These are phyloP conservation scores for Quercus cerris DNA, from an alignment of 306 rosid genomes.

Conservation along the genomic window DNA sequence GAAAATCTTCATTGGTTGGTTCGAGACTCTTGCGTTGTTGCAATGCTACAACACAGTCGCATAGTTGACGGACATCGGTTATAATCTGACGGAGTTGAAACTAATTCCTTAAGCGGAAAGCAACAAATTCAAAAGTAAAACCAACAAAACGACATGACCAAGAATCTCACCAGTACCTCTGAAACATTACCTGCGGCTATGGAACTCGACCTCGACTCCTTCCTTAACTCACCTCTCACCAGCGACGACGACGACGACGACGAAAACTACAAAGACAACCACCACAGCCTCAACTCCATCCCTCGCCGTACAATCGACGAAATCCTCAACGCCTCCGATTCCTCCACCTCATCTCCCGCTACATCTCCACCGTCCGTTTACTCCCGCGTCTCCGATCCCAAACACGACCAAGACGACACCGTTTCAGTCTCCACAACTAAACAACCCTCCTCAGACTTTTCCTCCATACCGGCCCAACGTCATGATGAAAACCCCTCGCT, in stretches of 20 bases:
- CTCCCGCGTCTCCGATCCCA: constrained; percentile 16
- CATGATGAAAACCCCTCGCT: constrained; percentile 12
- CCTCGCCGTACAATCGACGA: constrained; percentile 80
- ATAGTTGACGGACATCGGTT: too few species aligned
- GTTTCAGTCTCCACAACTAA: constrained; percentile 7
- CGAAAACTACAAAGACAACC: not conserved
- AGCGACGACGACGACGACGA: constrained; percentile 31
- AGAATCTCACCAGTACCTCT: constrained; percentile 9
- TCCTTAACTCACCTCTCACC: constrained; percentile 51
- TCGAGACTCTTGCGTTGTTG: too few species aligned
- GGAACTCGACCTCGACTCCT: constrained; percentile 79
- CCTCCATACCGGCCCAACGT: not conserved
- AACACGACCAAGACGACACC: constrained; percentile 9
- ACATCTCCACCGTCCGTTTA: constrained; percentile 23
- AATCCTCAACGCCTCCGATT: constrained; percentile 78
- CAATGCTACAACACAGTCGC: too few species aligned
- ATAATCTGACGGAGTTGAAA: not conserved
- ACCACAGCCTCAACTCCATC: constrained; percentile 13
- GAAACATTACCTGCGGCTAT: constrained; percentile 20
- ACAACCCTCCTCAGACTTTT: constrained; percentile 15
- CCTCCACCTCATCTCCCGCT: constrained; percentile 53
- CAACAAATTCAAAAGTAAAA: not conserved
- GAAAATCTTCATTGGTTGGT: too few species aligned
- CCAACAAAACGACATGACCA: constrained; percentile 17
- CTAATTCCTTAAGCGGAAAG: not conserved